phyloP scores from a whole-genome alignment of 2,329 filamentous ascomycete species.

The Neonectria coccinea region DNA sequence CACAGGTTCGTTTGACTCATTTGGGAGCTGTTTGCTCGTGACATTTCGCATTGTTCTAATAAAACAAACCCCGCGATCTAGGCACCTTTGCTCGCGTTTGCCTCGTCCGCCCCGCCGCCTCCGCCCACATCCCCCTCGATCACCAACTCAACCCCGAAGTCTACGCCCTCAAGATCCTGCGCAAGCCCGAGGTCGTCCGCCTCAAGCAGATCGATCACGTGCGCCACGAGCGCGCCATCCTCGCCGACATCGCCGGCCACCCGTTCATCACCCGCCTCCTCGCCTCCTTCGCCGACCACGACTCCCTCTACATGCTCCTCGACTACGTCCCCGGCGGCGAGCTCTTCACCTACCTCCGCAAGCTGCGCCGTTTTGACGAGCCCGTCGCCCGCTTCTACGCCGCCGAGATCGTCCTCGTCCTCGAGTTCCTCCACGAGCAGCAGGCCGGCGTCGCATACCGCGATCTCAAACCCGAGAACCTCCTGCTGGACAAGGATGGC shows the following conservation, averaged over 20 bases:
- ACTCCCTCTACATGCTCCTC: constrained; percentile 85
- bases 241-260: constrained; percentile 81
- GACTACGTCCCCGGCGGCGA: constrained; percentile 88
- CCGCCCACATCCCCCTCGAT: constrained; percentile 55
- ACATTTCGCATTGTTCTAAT: neutral
- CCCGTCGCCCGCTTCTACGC: constrained; percentile 83
- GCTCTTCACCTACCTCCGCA: constrained; percentile 84
- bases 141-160: constrained; percentile 60
- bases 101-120: constrained; percentile 75
- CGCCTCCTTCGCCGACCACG: constrained; percentile 82
- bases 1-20: constrained; percentile 66
- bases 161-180: constrained; percentile 85
- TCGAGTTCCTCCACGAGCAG: constrained; percentile 83
- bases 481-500: constrained; percentile 80
- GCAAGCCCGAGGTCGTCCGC: constrained; percentile 79
- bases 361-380: constrained; percentile 83
- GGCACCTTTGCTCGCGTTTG: constrained; percentile 87
- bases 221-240: constrained; percentile 82
- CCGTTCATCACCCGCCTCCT: constrained; percentile 86
- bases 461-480: constrained; percentile 86
- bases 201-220: constrained; percentile 91
- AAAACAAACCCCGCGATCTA: constrained; percentile 43
- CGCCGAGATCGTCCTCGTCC: constrained; percentile 83
- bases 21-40: neutral
- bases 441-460: constrained; percentile 83